phyloP scores from a whole-genome alignment of 1,284 basidiomycete species.

The Xerocomus minutiporus region DNA sequence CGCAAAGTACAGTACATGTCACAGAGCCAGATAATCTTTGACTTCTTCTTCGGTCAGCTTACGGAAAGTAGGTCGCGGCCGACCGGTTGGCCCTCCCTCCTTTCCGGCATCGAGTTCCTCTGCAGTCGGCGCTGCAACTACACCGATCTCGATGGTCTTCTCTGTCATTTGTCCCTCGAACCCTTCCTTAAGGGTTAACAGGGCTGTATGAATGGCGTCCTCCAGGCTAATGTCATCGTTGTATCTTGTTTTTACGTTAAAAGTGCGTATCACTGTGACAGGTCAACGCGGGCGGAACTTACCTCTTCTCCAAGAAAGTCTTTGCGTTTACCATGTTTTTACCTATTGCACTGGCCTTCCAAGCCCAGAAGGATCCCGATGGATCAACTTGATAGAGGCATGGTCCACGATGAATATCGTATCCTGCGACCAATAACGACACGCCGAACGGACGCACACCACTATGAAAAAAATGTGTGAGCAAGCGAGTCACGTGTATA shows the following conservation, averaged over 20 bases:
- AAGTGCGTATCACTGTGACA: constrained; percentile 14
- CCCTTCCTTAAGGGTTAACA: constrained; percentile 96
- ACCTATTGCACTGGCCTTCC: constrained; percentile 99
- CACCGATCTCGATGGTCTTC: constrained; percentile 98
- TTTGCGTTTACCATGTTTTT: constrained; percentile 99
- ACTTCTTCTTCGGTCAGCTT: constrained; percentile 94
- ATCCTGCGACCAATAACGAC: constrained; percentile 93
- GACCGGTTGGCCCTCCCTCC: constrained; percentile 67
- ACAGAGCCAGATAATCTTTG: constrained; percentile 85
- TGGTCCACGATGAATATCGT: constrained; percentile 88
- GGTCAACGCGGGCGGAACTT: constrained; percentile 34
- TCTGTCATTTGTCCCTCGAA: constrained; percentile 99
- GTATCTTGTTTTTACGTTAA: constrained; percentile 70
- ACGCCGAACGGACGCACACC: constrained; percentile 98
- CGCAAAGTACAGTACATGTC: constrained; percentile 36
- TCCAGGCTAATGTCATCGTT: constrained; percentile 99
- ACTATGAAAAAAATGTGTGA: constrained; percentile 46
- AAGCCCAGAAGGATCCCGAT: constrained; percentile 98
- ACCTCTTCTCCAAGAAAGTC: constrained; percentile 98
- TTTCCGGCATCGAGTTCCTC: constrained; percentile 73
- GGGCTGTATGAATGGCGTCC: constrained; percentile 99
- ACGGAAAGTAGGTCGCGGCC: constrained; percentile 84
- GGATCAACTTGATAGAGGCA: constrained; percentile 98
- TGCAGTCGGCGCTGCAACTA: constrained; percentile 82
- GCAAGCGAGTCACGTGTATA: constrained; percentile 26